Conservation (phyloP, 140 eudicot genomes). For the Ambrosia hybrid region DNA sequence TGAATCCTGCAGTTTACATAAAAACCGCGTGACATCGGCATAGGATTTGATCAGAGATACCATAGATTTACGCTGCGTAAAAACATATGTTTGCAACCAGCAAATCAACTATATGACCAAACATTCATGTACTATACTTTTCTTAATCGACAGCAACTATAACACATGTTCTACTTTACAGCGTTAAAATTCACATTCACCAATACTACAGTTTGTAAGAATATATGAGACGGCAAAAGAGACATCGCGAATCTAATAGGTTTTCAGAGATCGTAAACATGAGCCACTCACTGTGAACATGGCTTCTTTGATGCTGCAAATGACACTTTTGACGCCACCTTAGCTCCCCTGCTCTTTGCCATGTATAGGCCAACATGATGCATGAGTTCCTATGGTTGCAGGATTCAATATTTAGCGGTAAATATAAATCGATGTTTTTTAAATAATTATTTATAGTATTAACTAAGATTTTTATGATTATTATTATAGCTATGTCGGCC, state of each 20-base stretch:
- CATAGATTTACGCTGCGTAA: too few relatives aligned
- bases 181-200: not conserved
- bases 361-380: slow-evolving; percentile 96
- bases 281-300: slow-evolving; percentile 9
- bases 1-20: too few relatives aligned
- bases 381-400: slow-evolving; percentile 75
- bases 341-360: slow-evolving; percentile 97
- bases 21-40: too few relatives aligned
- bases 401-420: not conserved
- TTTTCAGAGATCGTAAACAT: not conserved
- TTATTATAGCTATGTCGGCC: not conserved
- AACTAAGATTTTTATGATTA: not conserved
- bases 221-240: not conserved
- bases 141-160: not conserved
- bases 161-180: not conserved
- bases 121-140: not conserved
- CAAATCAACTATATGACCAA: not conserved
- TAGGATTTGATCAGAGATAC: too few relatives aligned
- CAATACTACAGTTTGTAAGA: not conserved
- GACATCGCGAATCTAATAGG: not conserved
- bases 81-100: too few relatives aligned
- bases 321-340: slow-evolving; percentile 81
- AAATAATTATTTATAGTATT: not conserved
- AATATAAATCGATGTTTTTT: not conserved
- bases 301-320: slow-evolving; percentile 32